Conservation (phyloP, 176 grass and related monocot genomes). For the Aegilops speltoides region DNA sequence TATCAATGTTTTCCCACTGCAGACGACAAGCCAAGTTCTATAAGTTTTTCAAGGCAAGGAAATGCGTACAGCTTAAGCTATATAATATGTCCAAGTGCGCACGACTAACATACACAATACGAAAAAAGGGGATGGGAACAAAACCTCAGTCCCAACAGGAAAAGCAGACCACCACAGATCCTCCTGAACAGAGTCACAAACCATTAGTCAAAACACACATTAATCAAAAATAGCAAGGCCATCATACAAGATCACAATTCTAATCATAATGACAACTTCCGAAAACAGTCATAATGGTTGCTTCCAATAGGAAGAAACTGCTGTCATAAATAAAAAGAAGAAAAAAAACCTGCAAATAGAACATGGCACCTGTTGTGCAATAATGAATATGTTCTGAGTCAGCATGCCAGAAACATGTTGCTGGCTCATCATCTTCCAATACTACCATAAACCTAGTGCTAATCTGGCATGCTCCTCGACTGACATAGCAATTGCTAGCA, state of each 20-base stretch:
- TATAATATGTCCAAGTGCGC: conserved; percentile 1
- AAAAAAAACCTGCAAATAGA: neutral
- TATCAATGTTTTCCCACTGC: conserved; percentile 90
- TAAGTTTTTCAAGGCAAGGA: conserved; percentile 47
- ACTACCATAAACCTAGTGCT: neutral
- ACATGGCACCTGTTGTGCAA: neutral
- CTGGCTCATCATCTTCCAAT: neutral
- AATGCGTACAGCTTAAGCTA: neutral
- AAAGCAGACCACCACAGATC: conserved; percentile 71
- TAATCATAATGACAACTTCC: neutral
- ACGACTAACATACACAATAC: neutral
- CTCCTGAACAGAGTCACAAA: conserved; percentile 47
- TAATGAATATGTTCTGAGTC: neutral
- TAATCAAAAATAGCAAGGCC: neutral
- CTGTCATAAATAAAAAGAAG: neutral
- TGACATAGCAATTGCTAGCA: neutral
- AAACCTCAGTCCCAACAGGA: conserved; percentile 70
- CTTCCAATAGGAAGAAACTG: neutral
- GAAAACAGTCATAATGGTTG: neutral
- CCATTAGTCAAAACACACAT: neutral
- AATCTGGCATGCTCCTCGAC: neutral
- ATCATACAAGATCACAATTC: neutral
- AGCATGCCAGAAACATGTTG: conserved; percentile 4
- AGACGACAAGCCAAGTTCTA: neutral
- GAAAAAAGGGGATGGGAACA: neutral